Evolutionary conservation across 371 early-diverging fungal genomes (phyloP), one percentile per base, ranked within the genome.

Genomic region (Syncephalis fuscata): DNA sequence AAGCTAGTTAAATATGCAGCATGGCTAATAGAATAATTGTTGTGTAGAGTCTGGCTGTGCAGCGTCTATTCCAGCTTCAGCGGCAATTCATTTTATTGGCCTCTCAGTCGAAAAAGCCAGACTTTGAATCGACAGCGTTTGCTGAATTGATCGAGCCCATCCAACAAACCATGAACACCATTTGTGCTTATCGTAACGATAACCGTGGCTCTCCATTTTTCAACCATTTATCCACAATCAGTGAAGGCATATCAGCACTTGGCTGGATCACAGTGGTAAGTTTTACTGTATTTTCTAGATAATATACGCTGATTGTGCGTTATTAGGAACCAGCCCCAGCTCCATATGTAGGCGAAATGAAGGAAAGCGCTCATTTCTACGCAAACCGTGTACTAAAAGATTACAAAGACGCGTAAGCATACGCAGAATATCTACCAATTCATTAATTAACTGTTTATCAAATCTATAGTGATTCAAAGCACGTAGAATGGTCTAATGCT

Each of bases 241-340:
- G 84, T 27, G 92, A 93, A 55, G 92, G 92, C 59, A 74, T 85
- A 40, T 73, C 83, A 25, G 92, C 88, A 24, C 70, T 94, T 39
- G 88, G 88, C 21, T 96, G 97, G 97, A 86, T 93, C 21, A 76
- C 80, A 4, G 73, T 85, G 41, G 85, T 84, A 71, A 57, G 78
- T 61, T 17, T 3, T 2, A 27, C 46, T 56, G 22, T 24, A 44
- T 39, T 37, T 26, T 45, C 27, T 51, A 20, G 7, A 23, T 38
- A 17, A 24, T 56, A 27, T 24, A 42, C 10, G 32, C 48, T 25
- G 11, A 19, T 46, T 24, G 25, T 39, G 17, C 15, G 43, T 23
- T n/a, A 37, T 32, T 54, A 81, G 82, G 91, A 87, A 56, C 86
- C 88, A 32, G 76, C 85, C 2, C 90, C 92, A 16, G 90, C 76